Evolutionary conservation across 83 land plant genomes (phyloP), one percentile per base, ranked within the genome.

Genomic region (Isoetes engelmannii): DNA sequence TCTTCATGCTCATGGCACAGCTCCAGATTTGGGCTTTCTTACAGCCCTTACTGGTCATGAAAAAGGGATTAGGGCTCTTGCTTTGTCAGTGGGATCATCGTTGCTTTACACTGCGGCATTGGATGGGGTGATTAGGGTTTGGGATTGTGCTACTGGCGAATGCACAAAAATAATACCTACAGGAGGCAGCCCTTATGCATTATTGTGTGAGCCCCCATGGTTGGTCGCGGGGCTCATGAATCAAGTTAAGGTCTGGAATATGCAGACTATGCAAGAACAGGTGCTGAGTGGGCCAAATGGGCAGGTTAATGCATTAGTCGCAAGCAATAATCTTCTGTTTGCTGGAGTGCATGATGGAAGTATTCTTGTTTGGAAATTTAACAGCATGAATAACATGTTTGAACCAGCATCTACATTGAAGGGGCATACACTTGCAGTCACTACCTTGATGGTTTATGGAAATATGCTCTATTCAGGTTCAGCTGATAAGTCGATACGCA

Each of bases 281-380:
- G 81, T 81, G 57, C 77, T 95, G 65, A 66, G 58, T 76, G 97
- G 99, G 21, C 99, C 97, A 0, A 79, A 72, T 41, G 99, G 99
- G 19, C 91, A 86, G 77, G 97, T 95, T 5, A 83, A 95, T 80
- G 85, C 99, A 4, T 61, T 95, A 8, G 87, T 78, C 57, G 94
- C 84, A 47, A 85, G 87, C 37, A 82, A 84, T 73, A 59, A 70
- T 53, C 49, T 90, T 64, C 87, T 95, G 28, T 75, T 87, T 53
- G 99, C 94, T 67, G 99, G 97, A 49, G 13, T 19, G 17, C 86
- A 94, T 97, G 99, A 94, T 68, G 99, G 94, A 4, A 77, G 75
- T 50, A 90, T 94, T 56, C 69, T 94, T 74, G 97, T 80, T 1
- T 94, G 97, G 97, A 86, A 84, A 65, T 90, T 81, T 70, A 88